These are phyloP conservation scores for Erodium texanum DNA, from an alignment of 441 rosid species.

Conservation along the genomic window DNA sequence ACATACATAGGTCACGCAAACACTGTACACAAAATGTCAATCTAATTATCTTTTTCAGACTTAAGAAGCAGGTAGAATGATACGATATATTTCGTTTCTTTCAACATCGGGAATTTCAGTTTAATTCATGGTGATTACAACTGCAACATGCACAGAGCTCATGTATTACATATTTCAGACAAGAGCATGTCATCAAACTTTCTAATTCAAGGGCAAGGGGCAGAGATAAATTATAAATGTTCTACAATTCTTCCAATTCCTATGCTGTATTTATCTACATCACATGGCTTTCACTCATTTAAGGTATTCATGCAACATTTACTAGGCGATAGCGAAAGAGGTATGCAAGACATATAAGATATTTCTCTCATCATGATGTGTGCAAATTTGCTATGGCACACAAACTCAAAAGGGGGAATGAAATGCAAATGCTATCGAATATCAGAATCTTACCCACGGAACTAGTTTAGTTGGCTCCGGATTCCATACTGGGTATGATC, in stretches of 20 bases:
- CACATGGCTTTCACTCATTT: not conserved
- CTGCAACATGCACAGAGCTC: not conserved
- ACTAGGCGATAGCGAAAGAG: not conserved
- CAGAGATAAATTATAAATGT: not conserved
- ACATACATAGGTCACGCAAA: not conserved
- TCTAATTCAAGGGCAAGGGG: not conserved
- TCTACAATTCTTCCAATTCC: not conserved
- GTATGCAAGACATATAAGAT: not conserved
- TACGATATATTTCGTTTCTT: too few relatives aligned
- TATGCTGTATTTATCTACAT: not conserved
- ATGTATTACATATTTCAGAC: not conserved
- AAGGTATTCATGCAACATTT: not conserved
- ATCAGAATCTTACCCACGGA: slow-evolving; percentile 49
- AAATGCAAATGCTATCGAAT: not conserved
- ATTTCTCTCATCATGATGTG: not conserved
- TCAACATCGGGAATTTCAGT: not conserved
- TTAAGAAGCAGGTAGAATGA: too few relatives aligned
- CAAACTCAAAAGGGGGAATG: not conserved
- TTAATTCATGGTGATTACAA: not conserved
- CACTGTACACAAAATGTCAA: not conserved
- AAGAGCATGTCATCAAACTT: not conserved
- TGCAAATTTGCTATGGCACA: not conserved
- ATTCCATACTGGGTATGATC: slow-evolving; percentile 65
- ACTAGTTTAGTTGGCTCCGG: slow-evolving; percentile 52
- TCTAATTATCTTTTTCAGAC: not conserved